Evolutionary conservation across 73 alveolate genomes (phyloP).

Genomic region (Blepharisma stoltei): DNA sequence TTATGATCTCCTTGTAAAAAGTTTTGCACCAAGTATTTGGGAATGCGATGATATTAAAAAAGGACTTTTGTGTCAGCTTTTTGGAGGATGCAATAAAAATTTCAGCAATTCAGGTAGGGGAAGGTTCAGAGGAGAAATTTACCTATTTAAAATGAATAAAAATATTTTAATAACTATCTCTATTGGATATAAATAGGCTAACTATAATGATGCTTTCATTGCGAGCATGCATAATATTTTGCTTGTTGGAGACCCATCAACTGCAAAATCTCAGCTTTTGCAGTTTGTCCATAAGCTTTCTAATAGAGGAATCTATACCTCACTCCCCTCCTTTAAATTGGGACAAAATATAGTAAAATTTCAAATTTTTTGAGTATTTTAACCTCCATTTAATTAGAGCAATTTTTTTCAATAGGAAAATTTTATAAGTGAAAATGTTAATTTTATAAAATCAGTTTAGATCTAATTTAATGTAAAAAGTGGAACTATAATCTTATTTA

Average conservation of each 20-base stretch:
- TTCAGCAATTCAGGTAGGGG: slow-evolving; percentile 85
- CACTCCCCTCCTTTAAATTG: too few relatives aligned
- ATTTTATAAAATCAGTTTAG: not conserved
- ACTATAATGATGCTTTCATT: slow-evolving; percentile 51
- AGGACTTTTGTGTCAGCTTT: slow-evolving; percentile 93
- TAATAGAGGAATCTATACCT: slow-evolving; percentile 97
- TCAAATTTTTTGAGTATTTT: slow-evolving; percentile 13
- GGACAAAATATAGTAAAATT: too few relatives aligned
- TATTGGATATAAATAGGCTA: not conserved
- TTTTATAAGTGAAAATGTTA: too few relatives aligned
- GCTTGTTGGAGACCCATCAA: slow-evolving; percentile 99
- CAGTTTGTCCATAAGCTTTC: slow-evolving; percentile 81
- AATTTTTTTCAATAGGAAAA: too few relatives aligned
- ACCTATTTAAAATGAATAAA: too few relatives aligned
- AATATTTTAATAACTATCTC: not conserved
- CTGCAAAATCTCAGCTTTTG: slow-evolving; percentile 97
- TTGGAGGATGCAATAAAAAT: slow-evolving; percentile 95
- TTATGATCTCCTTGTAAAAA: slow-evolving; percentile 80
- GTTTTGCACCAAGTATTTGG: slow-evolving; percentile 98
- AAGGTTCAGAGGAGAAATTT: slow-evolving; percentile 88
- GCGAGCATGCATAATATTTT: too few relatives aligned
- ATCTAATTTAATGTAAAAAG: too few relatives aligned
- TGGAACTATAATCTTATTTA: too few relatives aligned
- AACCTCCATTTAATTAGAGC: not conserved
- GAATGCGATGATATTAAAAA: slow-evolving; percentile 94